A percentile compares a stretch with the other conserved stretches of the same genome.
These are phyloP conservation scores for Colletotrichum euphorbiae DNA, from an alignment of 2,329 filamentous ascomycete genomes.

Conservation along the genomic window DNA sequence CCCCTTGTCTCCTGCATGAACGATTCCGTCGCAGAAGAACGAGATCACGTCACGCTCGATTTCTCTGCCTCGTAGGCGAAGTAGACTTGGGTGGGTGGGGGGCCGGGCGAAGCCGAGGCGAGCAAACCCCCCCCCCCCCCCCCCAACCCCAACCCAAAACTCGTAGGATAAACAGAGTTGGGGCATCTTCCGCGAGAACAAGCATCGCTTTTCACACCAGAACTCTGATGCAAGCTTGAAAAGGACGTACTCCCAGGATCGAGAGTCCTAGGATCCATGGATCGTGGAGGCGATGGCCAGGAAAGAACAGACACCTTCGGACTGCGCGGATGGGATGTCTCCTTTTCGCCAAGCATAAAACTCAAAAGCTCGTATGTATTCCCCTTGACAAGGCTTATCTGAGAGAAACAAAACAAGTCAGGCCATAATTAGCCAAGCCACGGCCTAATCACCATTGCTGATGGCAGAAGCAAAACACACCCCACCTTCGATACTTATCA, in stretches of 20 bases:
- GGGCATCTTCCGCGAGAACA: not conserved
- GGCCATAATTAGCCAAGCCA: not conserved
- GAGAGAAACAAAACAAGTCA: not conserved
- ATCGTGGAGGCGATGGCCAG: not conserved
- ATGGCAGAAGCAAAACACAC: not conserved
- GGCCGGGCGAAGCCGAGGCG: no score
- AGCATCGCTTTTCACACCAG: no score
- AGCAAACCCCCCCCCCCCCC: no score
- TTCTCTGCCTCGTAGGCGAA: no score
- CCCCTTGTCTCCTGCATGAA: no score
- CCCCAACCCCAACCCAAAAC: no score
- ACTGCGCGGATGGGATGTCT: not conserved
- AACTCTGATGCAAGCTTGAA: not conserved
- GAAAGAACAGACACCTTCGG: not conserved
- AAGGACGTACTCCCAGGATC: not conserved
- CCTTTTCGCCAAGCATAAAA: not conserved
- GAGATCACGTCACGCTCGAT: no score
- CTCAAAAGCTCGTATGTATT: conserved; percentile 23
- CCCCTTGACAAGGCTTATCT: conserved; percentile 2
- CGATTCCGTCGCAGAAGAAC: no score
- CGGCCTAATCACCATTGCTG: not conserved
- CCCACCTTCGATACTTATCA: not conserved
- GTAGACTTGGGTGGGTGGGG: no score
- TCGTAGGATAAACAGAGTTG: conserved; percentile 5
- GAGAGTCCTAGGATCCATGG: not conserved